phyloP scores from a whole-genome alignment of 345 rosid genomes.

The Rhodamnia rubescens region DNA sequence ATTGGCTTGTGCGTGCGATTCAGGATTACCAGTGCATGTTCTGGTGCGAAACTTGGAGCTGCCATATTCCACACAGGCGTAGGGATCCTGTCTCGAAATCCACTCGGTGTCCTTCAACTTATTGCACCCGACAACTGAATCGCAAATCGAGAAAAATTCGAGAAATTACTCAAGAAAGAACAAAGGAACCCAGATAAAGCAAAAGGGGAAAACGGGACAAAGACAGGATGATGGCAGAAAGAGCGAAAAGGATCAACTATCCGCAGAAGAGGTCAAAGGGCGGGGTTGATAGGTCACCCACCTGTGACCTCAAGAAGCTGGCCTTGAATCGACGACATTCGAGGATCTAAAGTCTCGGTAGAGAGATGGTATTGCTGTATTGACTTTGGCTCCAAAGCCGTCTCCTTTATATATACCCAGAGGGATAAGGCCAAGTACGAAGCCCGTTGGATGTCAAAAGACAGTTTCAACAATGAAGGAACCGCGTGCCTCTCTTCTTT shows the following conservation, averaged over 20 bases:
- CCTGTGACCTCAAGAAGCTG: slow-evolving; percentile 75
- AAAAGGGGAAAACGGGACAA: not conserved
- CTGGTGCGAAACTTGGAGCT: slow-evolving; percentile 13
- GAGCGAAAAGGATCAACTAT: not conserved
- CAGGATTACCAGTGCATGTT: slow-evolving; percentile 9
- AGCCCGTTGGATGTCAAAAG: too few relatives aligned
- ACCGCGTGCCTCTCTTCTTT: not conserved
- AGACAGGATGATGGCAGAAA: not conserved
- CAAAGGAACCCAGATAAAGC: not conserved
- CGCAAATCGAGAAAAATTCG: not conserved
- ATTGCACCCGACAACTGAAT: slow-evolving; percentile 12
- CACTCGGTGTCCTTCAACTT: slow-evolving; percentile 14
- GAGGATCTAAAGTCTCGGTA: not conserved
- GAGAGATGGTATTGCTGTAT: not conserved
- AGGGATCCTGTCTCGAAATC: slow-evolving; percentile 16
- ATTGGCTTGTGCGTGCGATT: not conserved
- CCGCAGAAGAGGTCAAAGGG: not conserved
- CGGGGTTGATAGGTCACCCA: slow-evolving; percentile 1
- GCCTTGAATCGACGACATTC: slow-evolving; percentile 36
- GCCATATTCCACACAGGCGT: slow-evolving; percentile 12
- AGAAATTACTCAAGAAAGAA: not conserved
- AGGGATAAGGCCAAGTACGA: not conserved
- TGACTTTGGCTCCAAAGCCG: not conserved
- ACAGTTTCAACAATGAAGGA: not conserved
- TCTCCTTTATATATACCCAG: not conserved